Conservation (phyloP, 164 flowering plant genomes). For the Aristolochia contorta region DNA sequence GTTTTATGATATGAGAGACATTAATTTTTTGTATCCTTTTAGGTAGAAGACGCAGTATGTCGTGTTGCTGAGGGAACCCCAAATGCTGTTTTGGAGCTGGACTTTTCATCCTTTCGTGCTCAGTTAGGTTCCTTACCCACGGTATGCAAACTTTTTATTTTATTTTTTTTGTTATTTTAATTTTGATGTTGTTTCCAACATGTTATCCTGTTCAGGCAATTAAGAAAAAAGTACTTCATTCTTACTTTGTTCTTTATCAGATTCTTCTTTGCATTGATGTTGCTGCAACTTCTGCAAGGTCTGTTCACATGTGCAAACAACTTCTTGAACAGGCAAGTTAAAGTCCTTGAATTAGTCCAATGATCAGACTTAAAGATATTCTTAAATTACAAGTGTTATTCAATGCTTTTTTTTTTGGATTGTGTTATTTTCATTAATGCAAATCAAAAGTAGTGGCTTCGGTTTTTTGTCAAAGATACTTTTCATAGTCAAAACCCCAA, state of each 20-base stretch:
- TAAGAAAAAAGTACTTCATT: not conserved
- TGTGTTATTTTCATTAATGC: no score
- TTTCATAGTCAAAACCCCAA: no score
- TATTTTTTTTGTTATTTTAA: not conserved
- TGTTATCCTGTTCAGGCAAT: no score
- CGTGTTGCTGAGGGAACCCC: slow-evolving; percentile 73
- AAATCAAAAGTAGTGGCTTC: no score
- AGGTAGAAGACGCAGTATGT: slow-evolving; percentile 87
- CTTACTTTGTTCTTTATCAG: slow-evolving; percentile 24
- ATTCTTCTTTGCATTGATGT: slow-evolving; percentile 91
- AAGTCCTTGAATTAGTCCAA: not conserved
- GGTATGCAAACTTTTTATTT: slow-evolving; percentile 33
- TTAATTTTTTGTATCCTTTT: not conserved
- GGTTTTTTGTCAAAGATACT: no score
- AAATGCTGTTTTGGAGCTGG: slow-evolving; percentile 49
- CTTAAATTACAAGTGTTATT: no score
- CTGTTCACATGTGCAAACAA: slow-evolving; percentile 49
- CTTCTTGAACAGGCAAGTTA: slow-evolving; percentile 82
- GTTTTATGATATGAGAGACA: no score
- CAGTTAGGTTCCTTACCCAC: slow-evolving; percentile 82
- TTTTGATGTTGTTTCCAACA: no score
- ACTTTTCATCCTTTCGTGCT: slow-evolving; percentile 70
- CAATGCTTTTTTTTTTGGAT: no score
- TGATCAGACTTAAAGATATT: no score
- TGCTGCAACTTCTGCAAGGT: slow-evolving; percentile 76